Percentiles rank a stretch among this genome's conserved stretches.
Evolutionary conservation across 169 alveolate species (phyloP).

Genomic region (Cryptosporidium viatorum): DNA sequence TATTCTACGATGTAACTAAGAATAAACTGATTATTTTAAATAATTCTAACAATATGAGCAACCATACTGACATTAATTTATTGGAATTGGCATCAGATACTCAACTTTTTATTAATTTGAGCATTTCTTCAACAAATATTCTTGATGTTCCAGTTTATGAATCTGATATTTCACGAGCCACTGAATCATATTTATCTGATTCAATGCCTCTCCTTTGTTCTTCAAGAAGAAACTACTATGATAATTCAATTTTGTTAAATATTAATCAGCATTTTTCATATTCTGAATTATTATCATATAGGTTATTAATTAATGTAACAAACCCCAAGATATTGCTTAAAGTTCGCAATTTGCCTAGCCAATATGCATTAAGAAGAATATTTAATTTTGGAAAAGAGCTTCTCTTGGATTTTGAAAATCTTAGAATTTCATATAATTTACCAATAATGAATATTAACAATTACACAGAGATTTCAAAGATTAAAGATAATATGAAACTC

Average conservation of each 20-base stretch:
- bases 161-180: slow-evolving; percentile 15
- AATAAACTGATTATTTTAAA: slow-evolving; percentile 13
- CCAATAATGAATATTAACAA: background rate
- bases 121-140: background rate
- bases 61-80: background rate
- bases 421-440: background rate
- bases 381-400: background rate
- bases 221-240: slow-evolving; percentile 46
- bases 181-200: slow-evolving; percentile 6
- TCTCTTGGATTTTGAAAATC: slow-evolving; percentile 9
- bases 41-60: background rate
- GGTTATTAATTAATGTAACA: background rate
- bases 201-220: slow-evolving; percentile 48
- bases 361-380: slow-evolving; percentile 48
- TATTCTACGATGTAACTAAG: slow-evolving; percentile 45
- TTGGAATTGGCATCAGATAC: background rate
- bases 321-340: slow-evolving; percentile 3
- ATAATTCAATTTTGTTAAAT: slow-evolving; percentile 25
- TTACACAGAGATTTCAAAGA: background rate
- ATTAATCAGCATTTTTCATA: slow-evolving; percentile 6
- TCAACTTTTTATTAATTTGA: background rate
- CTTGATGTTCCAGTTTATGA: slow-evolving; percentile 27
- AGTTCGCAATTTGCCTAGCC: slow-evolving; percentile 58
- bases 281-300: slow-evolving; percentile 4
- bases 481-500: background rate